Base-by-base conservation (phyloP, 192 early-diverging fungal genomes). In the Cetraspora pellucida region DNA sequence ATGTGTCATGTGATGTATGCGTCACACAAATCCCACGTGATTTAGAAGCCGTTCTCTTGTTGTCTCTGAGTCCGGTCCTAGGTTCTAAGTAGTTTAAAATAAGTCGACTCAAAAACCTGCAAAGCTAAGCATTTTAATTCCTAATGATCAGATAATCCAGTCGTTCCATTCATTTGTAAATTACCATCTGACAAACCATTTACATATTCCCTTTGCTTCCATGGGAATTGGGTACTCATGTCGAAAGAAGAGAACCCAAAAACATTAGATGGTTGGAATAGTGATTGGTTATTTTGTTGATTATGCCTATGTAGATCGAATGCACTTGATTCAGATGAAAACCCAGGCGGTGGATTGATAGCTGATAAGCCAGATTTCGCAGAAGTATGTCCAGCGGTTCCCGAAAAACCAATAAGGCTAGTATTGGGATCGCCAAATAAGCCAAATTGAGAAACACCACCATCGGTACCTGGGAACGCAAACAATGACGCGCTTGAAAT, bases 211-310 rank as follows among this genome's bases (percentile, higher is more conserved):
- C 37, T 7, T 37, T 37, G 37, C 7, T 70, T 46, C 47, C 46
- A 52, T 46, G 11, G 64, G 14, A 66, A 66, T 50, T 69, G 67
- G 19, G 43, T 50, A 17, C 23, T 44, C 10, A 70, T 28, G 50
- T 70, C 68, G 28, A 70, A 70, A 17, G 68, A 70, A 25, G 68
- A 30, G 27, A 70, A 70, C 50, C 47, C 68, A 23, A 70, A 70
- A n/a, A 45, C 68, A 14, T 70, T 70, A 19, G 68, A 30, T 4
- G 68, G 25, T 70, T 70, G 68, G 23, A 52, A 70, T 14, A 52
- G 50, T 16, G 68, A 50, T 4, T 46, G 45, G 23, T n/a, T 68
- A 13, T 47, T 31, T 70, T 70, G 44, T 14, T 65, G 63, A n/a
- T 21, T 46, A 11, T 25, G 68, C 16, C 16, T 23, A 19, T 46